phyloP scores from a whole-genome alignment of 495 filamentous ascomycete genomes.

The Margaritispora aquatica region DNA sequence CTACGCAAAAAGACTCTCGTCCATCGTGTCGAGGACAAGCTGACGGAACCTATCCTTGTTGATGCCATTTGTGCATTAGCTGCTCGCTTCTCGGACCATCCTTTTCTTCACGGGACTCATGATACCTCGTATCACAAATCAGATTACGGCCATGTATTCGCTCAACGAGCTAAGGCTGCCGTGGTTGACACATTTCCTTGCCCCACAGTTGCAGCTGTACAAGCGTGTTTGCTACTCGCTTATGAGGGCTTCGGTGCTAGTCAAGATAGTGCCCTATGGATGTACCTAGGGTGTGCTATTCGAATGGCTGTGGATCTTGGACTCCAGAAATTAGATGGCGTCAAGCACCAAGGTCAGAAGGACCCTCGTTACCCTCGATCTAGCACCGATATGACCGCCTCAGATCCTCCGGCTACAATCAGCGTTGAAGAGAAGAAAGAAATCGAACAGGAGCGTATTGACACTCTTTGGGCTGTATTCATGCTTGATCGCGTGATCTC shows the following conservation, averaged over 20 bases:
- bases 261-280: conserved; percentile 83
- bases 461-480: conserved; percentile 83
- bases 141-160: conserved; percentile 66
- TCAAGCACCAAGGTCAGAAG: conserved; percentile 58
- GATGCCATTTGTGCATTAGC: conserved; percentile 77
- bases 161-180: conserved; percentile 66
- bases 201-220: conserved; percentile 71
- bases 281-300: conserved; percentile 81
- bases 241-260: conserved; percentile 84
- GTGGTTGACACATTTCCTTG: conserved; percentile 72
- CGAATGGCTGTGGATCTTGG: conserved; percentile 83
- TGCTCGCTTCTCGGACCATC: conserved; percentile 71
- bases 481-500: conserved; percentile 81
- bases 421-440: conserved; percentile 51
- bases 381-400: conserved; percentile 23
- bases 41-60: conserved; percentile 79
- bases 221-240: conserved; percentile 72
- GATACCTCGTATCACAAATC: conserved; percentile 20
- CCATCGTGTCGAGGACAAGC: conserved; percentile 64
- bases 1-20: conserved; percentile 63
- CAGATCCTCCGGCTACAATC: conserved; percentile 32
- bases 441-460: conserved; percentile 64
- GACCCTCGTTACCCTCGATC: conserved; percentile 37
- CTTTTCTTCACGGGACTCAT: conserved; percentile 42
- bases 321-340: conserved; percentile 69